Evolutionary conservation across 768 basidiomycete genomes (phyloP).

Genomic region (Podaxis sp.): DNA sequence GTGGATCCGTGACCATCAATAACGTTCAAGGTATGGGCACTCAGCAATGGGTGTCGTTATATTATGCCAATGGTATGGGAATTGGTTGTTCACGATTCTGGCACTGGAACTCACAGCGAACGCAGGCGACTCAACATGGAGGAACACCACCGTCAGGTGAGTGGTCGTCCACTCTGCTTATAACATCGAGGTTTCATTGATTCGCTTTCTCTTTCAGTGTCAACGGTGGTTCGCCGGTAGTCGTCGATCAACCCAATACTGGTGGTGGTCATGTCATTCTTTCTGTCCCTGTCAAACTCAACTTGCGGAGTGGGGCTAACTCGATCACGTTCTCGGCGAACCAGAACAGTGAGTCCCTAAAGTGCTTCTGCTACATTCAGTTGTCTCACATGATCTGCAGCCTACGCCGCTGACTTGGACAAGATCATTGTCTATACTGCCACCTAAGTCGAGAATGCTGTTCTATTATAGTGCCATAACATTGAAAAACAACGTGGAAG

Average conservation of each 20-base stretch:
- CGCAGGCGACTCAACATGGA: constrained; percentile 52
- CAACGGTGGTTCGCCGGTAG: constrained; percentile 53
- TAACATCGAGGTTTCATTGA: not conserved
- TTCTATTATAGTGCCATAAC: not conserved
- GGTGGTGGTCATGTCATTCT: constrained; percentile 53
- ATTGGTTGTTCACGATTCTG: not conserved
- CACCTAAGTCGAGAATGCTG: constrained; percentile 20
- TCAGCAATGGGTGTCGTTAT: constrained; percentile 60
- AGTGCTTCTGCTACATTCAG: not conserved
- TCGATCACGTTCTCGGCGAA: constrained; percentile 48
- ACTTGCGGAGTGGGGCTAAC: constrained; percentile 49
- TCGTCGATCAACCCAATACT: constrained; percentile 58
- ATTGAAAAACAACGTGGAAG: not conserved
- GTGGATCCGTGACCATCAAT: constrained; percentile 56
- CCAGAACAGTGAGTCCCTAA: constrained; percentile 44
- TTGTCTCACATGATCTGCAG: constrained; percentile 27
- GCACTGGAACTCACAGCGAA: not conserved
- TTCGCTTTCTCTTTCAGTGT: constrained; percentile 35
- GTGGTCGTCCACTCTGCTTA: constrained; percentile 8
- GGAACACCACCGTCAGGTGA: constrained; percentile 60
- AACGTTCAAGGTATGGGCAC: constrained; percentile 54
- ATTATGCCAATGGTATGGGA: constrained; percentile 53
- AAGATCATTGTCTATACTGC: constrained; percentile 59
- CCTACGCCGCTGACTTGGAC: constrained; percentile 59
- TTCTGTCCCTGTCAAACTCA: constrained; percentile 56